Conservation (phyloP, 768 basidiomycete species). For the Favolaschia claudopus region DNA sequence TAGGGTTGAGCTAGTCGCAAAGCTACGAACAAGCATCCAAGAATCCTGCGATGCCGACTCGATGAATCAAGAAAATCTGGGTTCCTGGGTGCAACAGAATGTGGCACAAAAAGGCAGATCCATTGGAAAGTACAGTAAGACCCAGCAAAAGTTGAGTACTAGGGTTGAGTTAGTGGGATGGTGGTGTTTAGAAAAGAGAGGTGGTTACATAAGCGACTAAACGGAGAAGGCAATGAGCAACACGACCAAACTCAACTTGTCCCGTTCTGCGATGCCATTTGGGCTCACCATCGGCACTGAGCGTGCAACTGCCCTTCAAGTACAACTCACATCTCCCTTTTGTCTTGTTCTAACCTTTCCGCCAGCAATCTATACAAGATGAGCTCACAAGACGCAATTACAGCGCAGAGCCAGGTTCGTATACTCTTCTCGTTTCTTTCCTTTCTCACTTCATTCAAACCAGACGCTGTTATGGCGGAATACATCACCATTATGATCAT, state of each 20-base stretch:
- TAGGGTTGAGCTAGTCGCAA: too few relatives aligned
- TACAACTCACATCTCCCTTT: conserved; percentile 35
- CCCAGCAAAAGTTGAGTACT: too few relatives aligned
- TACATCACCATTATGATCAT: conserved; percentile 96
- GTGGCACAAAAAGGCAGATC: too few relatives aligned
- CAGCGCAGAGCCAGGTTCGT: conserved; percentile 77
- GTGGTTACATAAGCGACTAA: too few relatives aligned
- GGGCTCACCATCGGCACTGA: conserved; percentile 83
- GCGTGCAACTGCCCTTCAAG: conserved; percentile 75
- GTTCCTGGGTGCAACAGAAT: too few relatives aligned
- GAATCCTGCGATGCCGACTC: too few relatives aligned
- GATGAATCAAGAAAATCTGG: too few relatives aligned
- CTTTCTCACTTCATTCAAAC: conserved; percentile 24
- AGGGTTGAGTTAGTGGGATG: too few relatives aligned
- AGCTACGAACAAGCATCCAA: too few relatives aligned
- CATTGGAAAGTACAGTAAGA: too few relatives aligned
- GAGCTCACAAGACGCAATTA: conserved; percentile 80
- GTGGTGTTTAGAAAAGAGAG: too few relatives aligned
- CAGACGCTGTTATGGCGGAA: conserved; percentile 92
- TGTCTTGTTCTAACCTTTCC: conserved; percentile 4
- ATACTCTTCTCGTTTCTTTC: conserved; percentile 21
- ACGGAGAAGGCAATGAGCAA: too few relatives aligned
- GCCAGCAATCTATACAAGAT: conserved; percentile 79
- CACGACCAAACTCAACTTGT: not conserved
- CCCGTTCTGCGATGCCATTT: conserved; percentile 62